Conservation (phyloP, 352 stramenopile species). For the Pythium scleroteichum region DNA sequence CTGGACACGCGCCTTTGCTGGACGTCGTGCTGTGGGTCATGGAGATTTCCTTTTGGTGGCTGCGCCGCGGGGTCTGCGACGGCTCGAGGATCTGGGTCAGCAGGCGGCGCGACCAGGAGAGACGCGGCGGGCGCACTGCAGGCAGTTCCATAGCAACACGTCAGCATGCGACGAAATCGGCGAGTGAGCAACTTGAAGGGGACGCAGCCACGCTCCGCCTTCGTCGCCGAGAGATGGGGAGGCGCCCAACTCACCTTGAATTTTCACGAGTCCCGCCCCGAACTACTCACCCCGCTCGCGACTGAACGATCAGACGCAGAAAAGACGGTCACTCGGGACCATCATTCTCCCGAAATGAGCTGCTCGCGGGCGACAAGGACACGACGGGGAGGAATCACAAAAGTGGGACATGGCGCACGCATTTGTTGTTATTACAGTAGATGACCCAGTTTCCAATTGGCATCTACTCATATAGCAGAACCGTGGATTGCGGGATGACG, state of each 20-base stretch:
- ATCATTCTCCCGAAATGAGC: no score
- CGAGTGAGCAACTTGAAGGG: slow-evolving; percentile 5
- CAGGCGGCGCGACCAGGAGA: slow-evolving; percentile 25
- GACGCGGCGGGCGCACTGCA: slow-evolving; percentile 29
- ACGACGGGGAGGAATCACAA: no score
- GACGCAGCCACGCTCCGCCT: no score
- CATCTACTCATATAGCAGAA: not conserved
- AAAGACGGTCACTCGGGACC: no score
- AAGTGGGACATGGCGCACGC: not conserved
- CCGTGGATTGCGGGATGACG: slow-evolving; percentile 10
- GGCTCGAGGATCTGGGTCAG: slow-evolving; percentile 19
- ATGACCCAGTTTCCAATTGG: no score
- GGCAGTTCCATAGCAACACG: slow-evolving; percentile 30
- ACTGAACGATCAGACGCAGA: no score
- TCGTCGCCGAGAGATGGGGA: no score
- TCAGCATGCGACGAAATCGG: not conserved
- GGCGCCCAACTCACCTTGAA: no score
- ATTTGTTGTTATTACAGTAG: not conserved
- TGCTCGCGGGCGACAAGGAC: no score
- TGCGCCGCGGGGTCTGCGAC: slow-evolving; percentile 2
- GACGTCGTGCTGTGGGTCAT: slow-evolving; percentile 17
- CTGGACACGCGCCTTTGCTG: not conserved
- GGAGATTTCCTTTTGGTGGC: slow-evolving; percentile 6
- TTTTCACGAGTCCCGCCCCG: no score
- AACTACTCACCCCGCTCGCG: no score